Evolutionary conservation across 108 stramenopile genomes (phyloP), one percentile per base, ranked within the genome.

Genomic region (Nitzschia sp.): DNA sequence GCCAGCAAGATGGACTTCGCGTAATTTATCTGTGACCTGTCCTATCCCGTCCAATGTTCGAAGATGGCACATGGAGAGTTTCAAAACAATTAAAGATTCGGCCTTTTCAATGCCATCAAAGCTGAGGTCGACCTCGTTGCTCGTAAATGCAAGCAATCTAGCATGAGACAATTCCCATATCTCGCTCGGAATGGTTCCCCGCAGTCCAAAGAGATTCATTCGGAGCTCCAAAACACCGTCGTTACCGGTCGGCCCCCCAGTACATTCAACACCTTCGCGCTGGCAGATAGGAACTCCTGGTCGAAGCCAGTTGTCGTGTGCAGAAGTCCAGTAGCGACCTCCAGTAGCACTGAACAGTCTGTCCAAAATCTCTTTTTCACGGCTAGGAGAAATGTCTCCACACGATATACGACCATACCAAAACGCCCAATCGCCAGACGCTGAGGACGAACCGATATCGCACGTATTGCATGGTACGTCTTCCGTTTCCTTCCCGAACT

Each of bases 101-200:
- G 85, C 75, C 9, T 64, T 71, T 45, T 81, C 80, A 45, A 90
- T 81, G 31, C 74, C 73, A 23, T 79, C 72, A 29, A 87, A 81
- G 28, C 66, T 77, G 15, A 90, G 56, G 8, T 72, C 66, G n/a
- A 90, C 73, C 19, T 45, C 32, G 32, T 79, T 72, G 3, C 54
- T 45, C 33, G 71, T 58, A 45, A 79, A 72, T 9, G 63, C 64
- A 15, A 83, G 44, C 33, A 71, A 54, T 25, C 77, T 57, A 2
- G 77, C 75, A 47, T 82, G 75, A 3, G 28, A 34, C 21, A 89
- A 71, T 11, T 70, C 72, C 35, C 57, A 76, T n/a, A 89, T 73
- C 34, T 86, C 73, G 15, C 69, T 50, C 5, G 90, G 86, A 36
- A 91, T 72, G 6, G 67, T 71, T 16, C 85, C 88, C 16, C 58